Percentiles rank a stretch among this genome's conserved stretches.
Conservation (phyloP, 306 rosid genomes). For the Sesbania bispinosa region DNA sequence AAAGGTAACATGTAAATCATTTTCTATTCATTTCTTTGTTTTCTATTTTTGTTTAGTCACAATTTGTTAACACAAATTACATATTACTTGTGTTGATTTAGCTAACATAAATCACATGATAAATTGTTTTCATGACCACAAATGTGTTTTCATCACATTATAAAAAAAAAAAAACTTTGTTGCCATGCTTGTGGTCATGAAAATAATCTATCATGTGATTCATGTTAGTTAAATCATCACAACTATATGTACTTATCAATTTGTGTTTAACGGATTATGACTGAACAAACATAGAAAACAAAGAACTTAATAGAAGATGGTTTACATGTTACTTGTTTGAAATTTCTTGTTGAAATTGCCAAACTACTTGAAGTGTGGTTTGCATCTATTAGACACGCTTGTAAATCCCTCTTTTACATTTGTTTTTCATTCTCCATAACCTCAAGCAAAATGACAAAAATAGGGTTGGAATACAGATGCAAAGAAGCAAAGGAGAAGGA, state of each 20-base stretch:
- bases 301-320: neutral
- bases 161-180: slow-evolving; percentile 67
- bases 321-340: slow-evolving; percentile 31
- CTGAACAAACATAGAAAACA: neutral
- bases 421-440: too few species aligned
- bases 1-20: slow-evolving; percentile 24
- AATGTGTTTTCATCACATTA: too few species aligned
- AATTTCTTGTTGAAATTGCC: slow-evolving; percentile 83
- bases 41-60: neutral
- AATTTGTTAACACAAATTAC: neutral
- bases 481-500: too few species aligned
- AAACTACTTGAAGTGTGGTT: too few species aligned
- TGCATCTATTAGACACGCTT: too few species aligned
- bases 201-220: slow-evolving; percentile 20
- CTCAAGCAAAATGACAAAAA: too few species aligned
- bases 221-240: slow-evolving; percentile 20
- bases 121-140: slow-evolving; percentile 15
- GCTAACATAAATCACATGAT: slow-evolving; percentile 27
- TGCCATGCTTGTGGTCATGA: slow-evolving; percentile 27
- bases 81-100: neutral
- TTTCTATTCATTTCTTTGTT: neutral
- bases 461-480: too few species aligned
- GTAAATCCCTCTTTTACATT: too few species aligned
- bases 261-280: neutral
- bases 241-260: too few species aligned